Evolutionary conservation across 2,329 filamentous ascomycete species (phyloP), one percentile per base, ranked within the genome.

Genomic region (Paecilomyces formosus): DNA sequence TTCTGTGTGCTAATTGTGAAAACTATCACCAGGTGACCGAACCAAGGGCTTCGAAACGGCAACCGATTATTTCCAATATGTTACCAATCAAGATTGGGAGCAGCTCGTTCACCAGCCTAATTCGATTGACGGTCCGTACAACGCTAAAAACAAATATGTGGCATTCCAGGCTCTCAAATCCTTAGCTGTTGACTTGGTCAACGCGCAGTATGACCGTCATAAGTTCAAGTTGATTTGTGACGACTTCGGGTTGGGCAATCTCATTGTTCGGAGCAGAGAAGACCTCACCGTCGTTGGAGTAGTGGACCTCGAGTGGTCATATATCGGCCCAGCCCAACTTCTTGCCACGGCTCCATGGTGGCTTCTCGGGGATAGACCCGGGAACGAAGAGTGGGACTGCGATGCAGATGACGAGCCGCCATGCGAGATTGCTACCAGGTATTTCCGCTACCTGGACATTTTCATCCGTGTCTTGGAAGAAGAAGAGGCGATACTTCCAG

Each of bases 291-390:
- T 75, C 49, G 62, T 74, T 49, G 70, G 68, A 55, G 65, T 74
- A 50, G 65, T 76, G 22, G 72, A 75, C 52, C 65, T 71, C 9
- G 72, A 75, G 57, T 75, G 70, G 72, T 69, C 71, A 45, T 76
- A 75, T 56, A 65, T 70, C 11, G 70, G 72, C 54, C 73, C 73
- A 0, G 68, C 70, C 30, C 71, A 76, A 62, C 62, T 76, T 15
- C 70, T 74, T 65, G 69, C 62, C 59, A 73, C 70, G 8, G 68
- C 70, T 52, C 73, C 69, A 8, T 74, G 66, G 70, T 76, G 67
- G 72, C 70, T 75, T 66, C 68, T 73, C 45, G 62, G 65, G 59
- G 68, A 72, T 24, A 62, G 69, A 39, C 68, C 69, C 8, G 63
- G 68, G 8, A 72, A 73, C 50, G 57, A 49, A 45, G 49, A 55